A percentile compares a stretch with the other conserved stretches of the same genome.
phyloP scores from a whole-genome alignment of 192 early-diverging fungal genomes.

The Coemansia sp. region DNA sequence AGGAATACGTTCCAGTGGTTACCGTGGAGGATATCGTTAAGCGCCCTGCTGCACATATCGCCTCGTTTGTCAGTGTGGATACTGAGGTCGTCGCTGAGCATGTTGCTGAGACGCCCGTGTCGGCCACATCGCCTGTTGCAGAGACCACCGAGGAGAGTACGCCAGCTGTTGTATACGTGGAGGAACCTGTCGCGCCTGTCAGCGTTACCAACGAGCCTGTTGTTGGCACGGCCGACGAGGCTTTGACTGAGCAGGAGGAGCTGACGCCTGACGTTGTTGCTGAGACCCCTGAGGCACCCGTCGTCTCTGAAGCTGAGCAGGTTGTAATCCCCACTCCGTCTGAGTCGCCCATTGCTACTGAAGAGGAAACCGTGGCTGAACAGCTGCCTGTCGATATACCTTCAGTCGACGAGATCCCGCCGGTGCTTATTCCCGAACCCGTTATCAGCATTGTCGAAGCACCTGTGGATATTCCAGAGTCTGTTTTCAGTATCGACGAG shows the following conservation, averaged over 20 bases:
- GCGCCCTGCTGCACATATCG: slow-evolving; percentile 1
- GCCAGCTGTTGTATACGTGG: background rate
- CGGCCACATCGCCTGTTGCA: background rate
- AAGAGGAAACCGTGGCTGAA: background rate
- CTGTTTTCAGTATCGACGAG: background rate
- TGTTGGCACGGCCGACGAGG: slow-evolving; percentile 4
- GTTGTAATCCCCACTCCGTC: background rate
- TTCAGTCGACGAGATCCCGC: background rate
- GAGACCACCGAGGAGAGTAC: background rate
- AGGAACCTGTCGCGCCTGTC: background rate
- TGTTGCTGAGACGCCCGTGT: background rate
- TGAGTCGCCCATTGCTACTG: background rate
- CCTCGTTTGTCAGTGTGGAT: background rate
- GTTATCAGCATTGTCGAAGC: slow-evolving; percentile 13
- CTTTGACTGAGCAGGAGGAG: background rate
- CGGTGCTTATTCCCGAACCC: background rate
- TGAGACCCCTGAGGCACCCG: background rate
- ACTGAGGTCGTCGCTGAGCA: background rate
- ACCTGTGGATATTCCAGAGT: background rate
- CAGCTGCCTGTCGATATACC: background rate
- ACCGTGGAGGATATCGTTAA: background rate
- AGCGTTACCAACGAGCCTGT: slow-evolving; percentile 3
- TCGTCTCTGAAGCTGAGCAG: background rate
- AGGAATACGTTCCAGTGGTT: background rate
- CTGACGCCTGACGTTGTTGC: background rate